Evolutionary conservation across 1,284 basidiomycete species (phyloP), one percentile per base, ranked within the genome.

Genomic region (Prillingera fragicola): DNA sequence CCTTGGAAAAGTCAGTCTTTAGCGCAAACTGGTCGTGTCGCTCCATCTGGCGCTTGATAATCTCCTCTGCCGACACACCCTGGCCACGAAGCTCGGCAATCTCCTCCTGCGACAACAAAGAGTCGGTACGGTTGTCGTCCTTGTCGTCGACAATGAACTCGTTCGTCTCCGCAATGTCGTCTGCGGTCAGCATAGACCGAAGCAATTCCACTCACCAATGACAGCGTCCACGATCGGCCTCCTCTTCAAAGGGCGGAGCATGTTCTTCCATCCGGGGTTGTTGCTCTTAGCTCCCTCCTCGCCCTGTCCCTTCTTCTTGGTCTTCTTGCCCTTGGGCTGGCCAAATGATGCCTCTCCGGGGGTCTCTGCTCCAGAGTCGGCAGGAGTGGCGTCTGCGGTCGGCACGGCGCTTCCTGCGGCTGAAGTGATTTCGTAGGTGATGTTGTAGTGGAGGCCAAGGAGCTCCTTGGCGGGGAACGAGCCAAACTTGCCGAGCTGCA

Each of bases 1-100:
- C 91, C 70, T 96, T 95, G 69, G 86, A 90, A 66, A 90, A 95
- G 69, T 92, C 92, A 1, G 90, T 95, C 73, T 96, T 96, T 41
- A 94, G 74, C 8, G 81, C 81, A 68, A 87, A 96, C 60, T 86
- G 85, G 25, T 85, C 83, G 61, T 96, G 91, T 57, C 84, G 79
- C 56, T 88, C 87, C 45, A 95, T 91, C 70, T 96, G 91, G 65
- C 78, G 81, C 60, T 85, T 81, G 60, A 96, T 92, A 50, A 96
- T 95, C 66, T 94, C 89, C 83, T 94, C 72, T 1, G 64, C 67
- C 6, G 63, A 62, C 1, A 65, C 48, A 4, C 69, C 70, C 42
- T 70, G 60, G 1, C 60, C 60, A 36, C 60, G 46, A 50, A 95
- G 71, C 5, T 78, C 75, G 58, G 85, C 80, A 33, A 94, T 92